phyloP scores from a whole-genome alignment of 2,329 filamentous ascomycete genomes.

The Teratosphaeria epicoccoides region DNA sequence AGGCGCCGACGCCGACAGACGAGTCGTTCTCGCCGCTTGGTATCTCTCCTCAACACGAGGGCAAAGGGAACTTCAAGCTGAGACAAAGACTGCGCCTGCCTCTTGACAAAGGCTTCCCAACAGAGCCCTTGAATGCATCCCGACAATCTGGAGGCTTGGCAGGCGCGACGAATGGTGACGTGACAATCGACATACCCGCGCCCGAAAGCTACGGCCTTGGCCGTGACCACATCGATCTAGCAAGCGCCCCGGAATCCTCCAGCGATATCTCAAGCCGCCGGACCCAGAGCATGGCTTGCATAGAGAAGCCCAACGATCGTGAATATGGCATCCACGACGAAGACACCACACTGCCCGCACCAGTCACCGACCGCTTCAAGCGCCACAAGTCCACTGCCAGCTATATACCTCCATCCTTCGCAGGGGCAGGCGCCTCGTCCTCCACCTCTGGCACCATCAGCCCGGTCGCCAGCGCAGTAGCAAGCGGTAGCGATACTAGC shows the following conservation, averaged over 20 bases:
- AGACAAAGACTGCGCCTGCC: not conserved
- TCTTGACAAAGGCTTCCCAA: not conserved
- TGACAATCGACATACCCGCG: not conserved
- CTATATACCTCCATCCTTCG: not conserved
- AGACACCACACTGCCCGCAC: not conserved
- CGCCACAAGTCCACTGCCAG: not conserved
- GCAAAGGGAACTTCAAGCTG: not conserved
- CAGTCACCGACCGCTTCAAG: not conserved
- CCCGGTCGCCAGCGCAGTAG: not conserved
- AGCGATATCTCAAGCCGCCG: not conserved
- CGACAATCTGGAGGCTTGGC: not conserved
- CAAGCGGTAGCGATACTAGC: not conserved
- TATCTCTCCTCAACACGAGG: not conserved
- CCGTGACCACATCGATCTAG: not conserved
- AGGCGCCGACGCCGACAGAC: not conserved
- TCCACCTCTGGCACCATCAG: not conserved
- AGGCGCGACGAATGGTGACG: not conserved
- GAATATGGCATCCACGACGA: not conserved
- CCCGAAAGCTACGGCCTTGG: not conserved
- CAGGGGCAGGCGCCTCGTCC: not conserved
- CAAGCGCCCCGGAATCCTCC: not conserved
- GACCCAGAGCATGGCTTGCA: not conserved
- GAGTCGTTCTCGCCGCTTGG: not conserved
- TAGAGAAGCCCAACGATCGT: not conserved
- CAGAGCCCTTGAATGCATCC: not conserved